Percentiles rank a stretch among this genome's conserved stretches.
phyloP scores from a whole-genome alignment of 164 flowering plant genomes.

The Annona squamosa region DNA sequence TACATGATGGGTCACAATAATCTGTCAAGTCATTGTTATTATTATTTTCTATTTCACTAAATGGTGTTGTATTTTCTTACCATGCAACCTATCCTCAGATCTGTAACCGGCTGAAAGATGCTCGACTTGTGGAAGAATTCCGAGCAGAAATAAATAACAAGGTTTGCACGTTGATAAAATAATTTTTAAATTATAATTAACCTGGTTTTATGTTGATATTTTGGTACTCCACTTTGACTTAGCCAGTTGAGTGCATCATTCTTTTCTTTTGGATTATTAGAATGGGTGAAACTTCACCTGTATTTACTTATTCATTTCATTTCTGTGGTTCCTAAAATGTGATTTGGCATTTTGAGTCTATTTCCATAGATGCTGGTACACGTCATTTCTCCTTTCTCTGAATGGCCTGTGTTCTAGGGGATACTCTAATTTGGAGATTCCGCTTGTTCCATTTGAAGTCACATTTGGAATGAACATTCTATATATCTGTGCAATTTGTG shows the following conservation, averaged over 20 bases:
- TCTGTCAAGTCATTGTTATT: conserved; percentile 1
- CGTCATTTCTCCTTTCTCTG: background rate
- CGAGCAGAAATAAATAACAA: conserved; percentile 55
- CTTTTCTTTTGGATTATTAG: background rate
- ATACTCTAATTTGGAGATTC: background rate
- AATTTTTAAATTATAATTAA: too few species aligned
- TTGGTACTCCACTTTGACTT: background rate
- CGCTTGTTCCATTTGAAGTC: background rate
- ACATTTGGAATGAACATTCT: background rate
- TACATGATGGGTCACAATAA: background rate
- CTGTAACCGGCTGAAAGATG: conserved; percentile 58
- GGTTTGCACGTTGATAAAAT: conserved; percentile 26
- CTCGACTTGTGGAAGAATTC: conserved; percentile 63
- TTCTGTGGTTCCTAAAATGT: background rate
- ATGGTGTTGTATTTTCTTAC: conserved; percentile 4
- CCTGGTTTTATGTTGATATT: background rate
- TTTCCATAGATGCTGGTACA: background rate
- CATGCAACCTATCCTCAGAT: conserved; percentile 35
- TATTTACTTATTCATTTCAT: too few species aligned
- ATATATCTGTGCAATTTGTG: background rate
- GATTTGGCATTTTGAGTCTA: background rate
- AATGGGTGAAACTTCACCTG: background rate
- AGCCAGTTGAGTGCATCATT: background rate
- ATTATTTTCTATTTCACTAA: background rate
- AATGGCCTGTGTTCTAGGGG: background rate